phyloP scores from a whole-genome alignment of 1,139 yeast species.

The Yamadazyma friedrichii region DNA sequence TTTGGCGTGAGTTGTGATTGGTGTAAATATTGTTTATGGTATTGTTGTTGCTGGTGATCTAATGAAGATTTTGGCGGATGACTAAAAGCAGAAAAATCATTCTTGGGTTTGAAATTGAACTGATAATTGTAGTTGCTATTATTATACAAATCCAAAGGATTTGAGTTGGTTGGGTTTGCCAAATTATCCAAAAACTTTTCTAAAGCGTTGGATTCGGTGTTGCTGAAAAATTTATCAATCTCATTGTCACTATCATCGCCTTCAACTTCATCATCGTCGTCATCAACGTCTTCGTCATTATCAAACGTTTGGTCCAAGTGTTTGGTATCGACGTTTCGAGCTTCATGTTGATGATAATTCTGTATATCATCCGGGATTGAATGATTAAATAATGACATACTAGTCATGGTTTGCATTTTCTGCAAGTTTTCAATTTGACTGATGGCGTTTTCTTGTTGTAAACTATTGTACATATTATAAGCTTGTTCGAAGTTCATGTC shows the following conservation, averaged over 20 bases:
- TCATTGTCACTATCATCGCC: constrained; percentile 27
- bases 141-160: constrained; percentile 36
- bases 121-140: constrained; percentile 19
- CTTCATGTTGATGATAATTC: no score
- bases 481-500: constrained; percentile 53
- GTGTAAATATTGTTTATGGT: background rate
- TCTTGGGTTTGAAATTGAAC: constrained; percentile 18
- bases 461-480: constrained; percentile 37
- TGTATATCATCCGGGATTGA: background rate
- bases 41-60: background rate
- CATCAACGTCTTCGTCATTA: constrained; percentile 2
- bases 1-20: background rate
- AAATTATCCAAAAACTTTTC: constrained; percentile 46
- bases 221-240: constrained; percentile 44
- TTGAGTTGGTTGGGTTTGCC: constrained; percentile 29
- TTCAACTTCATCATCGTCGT: constrained; percentile 10
- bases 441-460: constrained; percentile 41
- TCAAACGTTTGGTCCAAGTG: background rate
- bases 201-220: constrained; percentile 45
- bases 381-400: constrained; percentile 1
- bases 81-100: constrained; percentile 27
- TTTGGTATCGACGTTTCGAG: background rate
- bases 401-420: constrained; percentile 20
- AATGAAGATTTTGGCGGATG: constrained; percentile 22
- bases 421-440: constrained; percentile 39